These are phyloP conservation scores for Escallonia herrerae DNA, from an alignment of 129 eudicot species.

Conservation along the genomic window DNA sequence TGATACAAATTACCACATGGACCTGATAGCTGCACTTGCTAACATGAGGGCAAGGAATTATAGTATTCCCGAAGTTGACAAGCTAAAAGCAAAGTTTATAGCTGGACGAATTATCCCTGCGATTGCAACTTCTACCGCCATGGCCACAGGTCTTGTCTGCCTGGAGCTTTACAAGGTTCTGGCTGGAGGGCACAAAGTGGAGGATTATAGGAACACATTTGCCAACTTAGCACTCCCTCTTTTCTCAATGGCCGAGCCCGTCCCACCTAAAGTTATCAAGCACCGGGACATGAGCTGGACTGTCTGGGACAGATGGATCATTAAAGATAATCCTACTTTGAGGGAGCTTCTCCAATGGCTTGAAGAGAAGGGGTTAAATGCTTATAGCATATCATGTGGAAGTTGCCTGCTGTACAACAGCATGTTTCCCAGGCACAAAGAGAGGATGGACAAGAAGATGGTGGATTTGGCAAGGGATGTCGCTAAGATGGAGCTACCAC, in stretches of 20 bases:
- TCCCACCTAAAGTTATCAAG: conserved; percentile 59
- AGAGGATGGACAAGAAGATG: conserved; percentile 69
- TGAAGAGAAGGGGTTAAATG: conserved; percentile 60
- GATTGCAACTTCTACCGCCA: conserved; percentile 80
- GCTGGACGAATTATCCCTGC: conserved; percentile 94
- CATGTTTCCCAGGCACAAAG: conserved; percentile 86
- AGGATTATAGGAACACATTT: conserved; percentile 84
- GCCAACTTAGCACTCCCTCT: conserved; percentile 85
- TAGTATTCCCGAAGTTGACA: conserved; percentile 82
- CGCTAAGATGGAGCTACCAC: conserved; percentile 76
- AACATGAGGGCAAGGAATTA: conserved; percentile 91
- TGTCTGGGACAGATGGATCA: conserved; percentile 85
- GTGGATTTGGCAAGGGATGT: conserved; percentile 82
- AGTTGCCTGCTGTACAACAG: conserved; percentile 73
- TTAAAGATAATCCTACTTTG: conserved; percentile 63
- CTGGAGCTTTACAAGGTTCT: conserved; percentile 87
- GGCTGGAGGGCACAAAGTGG: conserved; percentile 73
- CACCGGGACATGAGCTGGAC: conserved; percentile 83
- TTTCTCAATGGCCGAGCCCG: conserved; percentile 87
- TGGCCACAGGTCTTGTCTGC: conserved; percentile 89
- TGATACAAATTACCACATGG: conserved; percentile 83
- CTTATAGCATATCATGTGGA: conserved; percentile 84
- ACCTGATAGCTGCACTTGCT: conserved; percentile 69
- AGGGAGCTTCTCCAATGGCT: conserved; percentile 69
- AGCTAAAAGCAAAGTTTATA: conserved; percentile 78